Evolutionary conservation across 2,329 filamentous ascomycete genomes (phyloP), one percentile per base, ranked within the genome.

Genomic region (Lecanicillium sp.): DNA sequence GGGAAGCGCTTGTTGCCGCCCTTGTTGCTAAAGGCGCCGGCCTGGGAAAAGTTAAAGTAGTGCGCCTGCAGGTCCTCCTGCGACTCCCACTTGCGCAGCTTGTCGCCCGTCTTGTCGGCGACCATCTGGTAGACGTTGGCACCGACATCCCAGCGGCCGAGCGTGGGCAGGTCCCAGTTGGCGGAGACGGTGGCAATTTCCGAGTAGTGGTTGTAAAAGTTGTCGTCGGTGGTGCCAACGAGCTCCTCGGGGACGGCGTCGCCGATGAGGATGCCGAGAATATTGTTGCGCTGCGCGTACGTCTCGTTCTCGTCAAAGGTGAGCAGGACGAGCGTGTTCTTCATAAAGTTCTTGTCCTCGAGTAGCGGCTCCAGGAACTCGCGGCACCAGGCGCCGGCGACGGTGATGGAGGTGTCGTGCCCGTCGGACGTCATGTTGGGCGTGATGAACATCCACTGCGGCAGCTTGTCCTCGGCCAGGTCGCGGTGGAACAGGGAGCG

Each of bases 251-350:
- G 82, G 3, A 94, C 61, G n/a, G 79, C 81, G 42, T 84, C 84
- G 13, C 86, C 87, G 3, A 92, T 64, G 0, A 92, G 71, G 47
- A 92, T 71, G 45, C 68, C 75, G 43, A 86, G 74, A 37, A 92
- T 72, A 29, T 70, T 69, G 70, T 92, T 92, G 49, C 74, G 72
- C 18, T 67, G 62, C 5, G 67, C 59, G 60, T 88, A 87, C 9
- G 73, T 78, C 50, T 81, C 75, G 56, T 80, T 84, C 64, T 92
- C 87, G 47, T 92, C 87, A 52, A 87, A 92, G 9, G 79, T 89
- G 43, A 92, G 59, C 5, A 90, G 65, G 9, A 92, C 72, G 2
- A 92, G 71, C 0, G 84, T 89, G 53, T 84, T 77, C 36, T 84
- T 65, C 76, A 81, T 84, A 60, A 92, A 90, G 48, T 81, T 73